Conservation (phyloP, 148 eudicot genomes). For the Nepenthes gracilis region DNA sequence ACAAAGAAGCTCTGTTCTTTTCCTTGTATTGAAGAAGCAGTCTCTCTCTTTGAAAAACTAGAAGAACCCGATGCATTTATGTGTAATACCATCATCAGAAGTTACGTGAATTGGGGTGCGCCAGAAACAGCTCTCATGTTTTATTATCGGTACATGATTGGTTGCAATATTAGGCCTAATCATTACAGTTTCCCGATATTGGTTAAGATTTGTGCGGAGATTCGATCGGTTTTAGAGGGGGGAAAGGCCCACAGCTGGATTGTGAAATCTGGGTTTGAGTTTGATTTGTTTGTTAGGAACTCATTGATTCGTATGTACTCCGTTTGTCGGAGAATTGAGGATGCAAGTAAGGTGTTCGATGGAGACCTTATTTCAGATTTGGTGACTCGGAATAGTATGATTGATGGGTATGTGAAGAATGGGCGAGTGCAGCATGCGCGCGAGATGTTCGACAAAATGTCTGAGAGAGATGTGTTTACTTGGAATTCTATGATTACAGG, state of each 20-base stretch:
- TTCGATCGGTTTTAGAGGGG: conserved; percentile 5
- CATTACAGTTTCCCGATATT: not conserved
- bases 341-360: conserved; percentile 44
- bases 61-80: conserved; percentile 49
- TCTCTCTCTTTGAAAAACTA: conserved; percentile 18
- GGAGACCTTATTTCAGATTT: conserved; percentile 26
- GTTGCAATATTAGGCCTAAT: conserved; percentile 5
- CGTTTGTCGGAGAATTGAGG: conserved; percentile 23
- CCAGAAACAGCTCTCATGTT: conserved; percentile 24
- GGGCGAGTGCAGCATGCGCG: conserved; percentile 28
- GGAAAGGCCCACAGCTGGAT: conserved; percentile 5
- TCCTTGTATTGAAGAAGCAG: conserved; percentile 21
- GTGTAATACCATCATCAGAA: conserved; percentile 43
- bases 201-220: conserved; percentile 9
- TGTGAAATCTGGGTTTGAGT: conserved; percentile 9
- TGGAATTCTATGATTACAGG: conserved; percentile 49
- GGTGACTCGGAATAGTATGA: conserved; percentile 50
- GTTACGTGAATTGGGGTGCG: conserved; percentile 28
- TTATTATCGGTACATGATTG: conserved; percentile 25
- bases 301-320: conserved; percentile 18
- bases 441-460: conserved; percentile 31
- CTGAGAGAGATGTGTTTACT: conserved; percentile 33
- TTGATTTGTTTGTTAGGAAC: conserved; percentile 8
- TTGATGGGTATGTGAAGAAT: conserved; percentile 48
- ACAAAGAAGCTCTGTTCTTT: conserved; percentile 41